A percentile compares a stretch with the other conserved stretches of the same genome.
phyloP scores from a whole-genome alignment of 352 stramenopile species.

The Thalassiosira hispida region DNA sequence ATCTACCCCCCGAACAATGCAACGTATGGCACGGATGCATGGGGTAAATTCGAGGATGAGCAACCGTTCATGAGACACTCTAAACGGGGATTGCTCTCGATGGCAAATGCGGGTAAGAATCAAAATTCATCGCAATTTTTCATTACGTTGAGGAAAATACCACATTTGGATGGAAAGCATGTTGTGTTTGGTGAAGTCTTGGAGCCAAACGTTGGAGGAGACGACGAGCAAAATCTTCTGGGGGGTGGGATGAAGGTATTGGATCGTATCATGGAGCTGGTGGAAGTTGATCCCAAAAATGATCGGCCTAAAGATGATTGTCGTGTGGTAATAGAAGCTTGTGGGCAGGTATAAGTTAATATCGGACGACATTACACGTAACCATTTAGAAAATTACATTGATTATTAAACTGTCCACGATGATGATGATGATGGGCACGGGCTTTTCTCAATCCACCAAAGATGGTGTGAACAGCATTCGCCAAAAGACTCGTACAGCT shows the following conservation, averaged over 20 bases:
- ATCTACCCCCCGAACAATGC: constrained; percentile 92
- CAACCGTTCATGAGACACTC: constrained; percentile 90
- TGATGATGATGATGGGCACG: too few relatives aligned
- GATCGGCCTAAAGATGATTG: constrained; percentile 19
- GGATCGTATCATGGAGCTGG: constrained; percentile 17
- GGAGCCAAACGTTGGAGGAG: too few relatives aligned
- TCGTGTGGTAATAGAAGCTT: constrained; percentile 23
- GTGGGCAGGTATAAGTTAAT: constrained; percentile 7
- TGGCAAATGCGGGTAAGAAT: constrained; percentile 96
- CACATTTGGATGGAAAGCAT: constrained; percentile 95
- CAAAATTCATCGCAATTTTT: constrained; percentile 97
- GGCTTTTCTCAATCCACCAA: too few relatives aligned
- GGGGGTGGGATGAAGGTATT: constrained; percentile 27
- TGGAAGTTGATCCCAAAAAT: constrained; percentile 35
- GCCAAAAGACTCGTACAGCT: too few relatives aligned
- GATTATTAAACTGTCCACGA: too few relatives aligned
- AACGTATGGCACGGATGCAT: too few relatives aligned
- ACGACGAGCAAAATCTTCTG: background rate
- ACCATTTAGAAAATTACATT: too few relatives aligned
- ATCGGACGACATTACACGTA: too few relatives aligned
- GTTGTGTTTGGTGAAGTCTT: constrained; percentile 97
- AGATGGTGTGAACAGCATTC: too few relatives aligned
- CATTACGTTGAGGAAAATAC: constrained; percentile 81
- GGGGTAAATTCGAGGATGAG: constrained; percentile 91
- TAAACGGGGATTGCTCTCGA: constrained; percentile 91